Evolutionary conservation across 306 rosid genomes (phyloP).

Genomic region (Glycine tomentella): DNA sequence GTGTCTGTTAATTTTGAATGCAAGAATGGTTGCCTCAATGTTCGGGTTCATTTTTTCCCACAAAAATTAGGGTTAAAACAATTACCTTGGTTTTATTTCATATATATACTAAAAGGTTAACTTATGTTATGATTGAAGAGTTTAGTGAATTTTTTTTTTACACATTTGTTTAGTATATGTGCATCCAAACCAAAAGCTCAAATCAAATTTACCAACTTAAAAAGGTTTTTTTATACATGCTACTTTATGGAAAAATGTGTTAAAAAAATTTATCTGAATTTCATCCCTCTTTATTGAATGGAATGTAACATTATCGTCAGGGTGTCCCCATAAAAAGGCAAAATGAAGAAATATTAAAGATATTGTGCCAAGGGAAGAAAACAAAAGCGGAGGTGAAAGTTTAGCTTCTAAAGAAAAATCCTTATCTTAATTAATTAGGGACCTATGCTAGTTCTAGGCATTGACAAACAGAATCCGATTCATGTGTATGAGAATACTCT

Average conservation of each 20-base stretch:
- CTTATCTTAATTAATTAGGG: no score
- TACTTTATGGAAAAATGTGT: background rate
- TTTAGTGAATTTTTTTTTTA: no score
- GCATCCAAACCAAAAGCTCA: background rate
- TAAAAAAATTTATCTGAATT: background rate
- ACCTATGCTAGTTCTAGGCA: background rate
- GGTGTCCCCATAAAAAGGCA: no score
- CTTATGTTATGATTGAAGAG: no score
- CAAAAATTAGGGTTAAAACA: slow-evolving; percentile 12
- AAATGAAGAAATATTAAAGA: background rate
- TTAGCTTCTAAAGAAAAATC: no score
- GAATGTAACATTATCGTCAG: background rate
- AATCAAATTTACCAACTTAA: background rate
- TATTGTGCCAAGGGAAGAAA: background rate
- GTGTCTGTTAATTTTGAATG: slow-evolving; percentile 2
- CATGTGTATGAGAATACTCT: background rate
- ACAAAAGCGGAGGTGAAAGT: no score
- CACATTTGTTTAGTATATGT: background rate
- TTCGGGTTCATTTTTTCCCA: background rate
- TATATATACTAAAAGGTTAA: no score
- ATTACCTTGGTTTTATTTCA: no score
- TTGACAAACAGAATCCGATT: background rate
- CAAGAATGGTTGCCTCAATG: slow-evolving; percentile 3
- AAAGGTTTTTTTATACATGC: background rate
- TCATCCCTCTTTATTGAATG: background rate